Conservation (phyloP, 2,329 filamentous ascomycete genomes). For the Fusarium illudens region DNA sequence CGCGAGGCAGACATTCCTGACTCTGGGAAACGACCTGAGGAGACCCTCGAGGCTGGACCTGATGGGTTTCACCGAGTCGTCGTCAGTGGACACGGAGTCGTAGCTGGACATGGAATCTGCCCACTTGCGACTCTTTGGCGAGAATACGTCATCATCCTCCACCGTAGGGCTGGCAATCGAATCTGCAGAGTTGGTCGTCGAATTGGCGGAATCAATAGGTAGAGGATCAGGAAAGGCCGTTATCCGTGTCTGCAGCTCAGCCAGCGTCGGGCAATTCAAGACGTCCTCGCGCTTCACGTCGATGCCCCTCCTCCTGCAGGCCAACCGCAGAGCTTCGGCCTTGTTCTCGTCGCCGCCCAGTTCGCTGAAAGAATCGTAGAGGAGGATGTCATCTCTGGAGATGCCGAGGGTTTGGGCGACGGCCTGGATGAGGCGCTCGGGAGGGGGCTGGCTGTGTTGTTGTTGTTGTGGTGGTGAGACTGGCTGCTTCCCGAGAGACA, state of each 20-base stretch:
- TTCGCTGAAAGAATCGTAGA: slow-evolving; percentile 55
- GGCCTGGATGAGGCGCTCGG: slow-evolving; percentile 46
- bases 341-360: slow-evolving; percentile 52
- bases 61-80: neutral
- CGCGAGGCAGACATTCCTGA: slow-evolving; percentile 54
- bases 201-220: neutral
- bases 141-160: slow-evolving; percentile 14
- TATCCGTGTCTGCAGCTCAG: slow-evolving; percentile 55
- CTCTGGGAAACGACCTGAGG: slow-evolving; percentile 50
- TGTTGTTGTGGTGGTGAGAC: neutral
- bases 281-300: slow-evolving; percentile 53
- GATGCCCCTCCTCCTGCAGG: slow-evolving; percentile 36
- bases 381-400: slow-evolving; percentile 42
- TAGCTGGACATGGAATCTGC: slow-evolving; percentile 24
- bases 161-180: slow-evolving; percentile 10
- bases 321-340: slow-evolving; percentile 37
- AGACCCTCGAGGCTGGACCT: slow-evolving; percentile 47
- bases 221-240: slow-evolving; percentile 16
- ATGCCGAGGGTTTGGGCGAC: slow-evolving; percentile 51
- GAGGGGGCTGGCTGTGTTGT: slow-evolving; percentile 23
- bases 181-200: slow-evolving; percentile 5
- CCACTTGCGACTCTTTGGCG: neutral
- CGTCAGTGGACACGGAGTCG: slow-evolving; percentile 13
- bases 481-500: neutral
- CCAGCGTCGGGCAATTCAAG: slow-evolving; percentile 53